Evolutionary conservation across 2,329 filamentous ascomycete species (phyloP), one percentile per base, ranked within the genome.

Genomic region (Gliomastix tumulicola): DNA sequence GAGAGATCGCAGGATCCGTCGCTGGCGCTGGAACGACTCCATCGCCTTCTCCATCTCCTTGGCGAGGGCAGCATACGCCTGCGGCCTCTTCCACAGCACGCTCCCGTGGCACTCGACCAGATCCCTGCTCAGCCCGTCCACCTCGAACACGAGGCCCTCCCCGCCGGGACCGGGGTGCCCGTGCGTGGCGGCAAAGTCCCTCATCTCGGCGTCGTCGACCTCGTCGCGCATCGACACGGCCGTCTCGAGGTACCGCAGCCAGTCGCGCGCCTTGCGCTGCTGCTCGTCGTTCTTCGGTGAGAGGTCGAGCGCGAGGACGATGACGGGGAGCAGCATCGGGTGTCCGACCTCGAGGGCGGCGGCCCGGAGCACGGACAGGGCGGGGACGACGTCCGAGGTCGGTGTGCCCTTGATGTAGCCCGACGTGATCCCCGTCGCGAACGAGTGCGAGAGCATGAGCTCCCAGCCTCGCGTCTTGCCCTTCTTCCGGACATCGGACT

Each of bases 401-500:
- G 67, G 55, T 3, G 77, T 81, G 40, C 76, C 76, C 59, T 81
- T 81, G 49, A 74, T 65, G 52, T 68, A 81, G 37, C 76, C 77
- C 3, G 71, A 74, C 2, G 76, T 81, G 44, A 79, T 66, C 44
- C 61, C 59, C 3, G 67, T 70, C 11, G 55, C 60, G 55, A 79
- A 70, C 32, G 65, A 68, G 54, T 81, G 65, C 4, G 74, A 77
- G 25, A 81, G 66, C 63, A 77, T 76, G 38, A 79, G 63, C 56
- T 81, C 77, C 74, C 75, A 81, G 31, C 77, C 77, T 38, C 77
- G 70, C 13, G 76, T 81, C 49, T 65, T 67, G 42, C 74, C 76
- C 57, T 75, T 79, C 51, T 81, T 81, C 35, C 74, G 71, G 22
- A 81, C 76, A 48, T 81, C 76, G n/a, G 73, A 78, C 55, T 81